phyloP scores from a whole-genome alignment of 805 yeast genomes.

The Metschnikowia kofuensis region DNA sequence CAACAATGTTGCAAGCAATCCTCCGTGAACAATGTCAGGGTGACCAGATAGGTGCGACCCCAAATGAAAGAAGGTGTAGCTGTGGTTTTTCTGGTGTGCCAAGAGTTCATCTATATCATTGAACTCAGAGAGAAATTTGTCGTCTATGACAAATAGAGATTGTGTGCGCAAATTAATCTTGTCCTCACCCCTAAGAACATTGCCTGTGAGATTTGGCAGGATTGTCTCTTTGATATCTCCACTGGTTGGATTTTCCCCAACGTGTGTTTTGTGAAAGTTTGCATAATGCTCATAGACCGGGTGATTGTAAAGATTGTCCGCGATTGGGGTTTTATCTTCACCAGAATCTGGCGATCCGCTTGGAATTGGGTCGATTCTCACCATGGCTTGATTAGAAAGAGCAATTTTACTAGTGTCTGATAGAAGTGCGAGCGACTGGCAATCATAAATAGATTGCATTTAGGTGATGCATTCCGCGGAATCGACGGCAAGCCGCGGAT shows the following conservation, averaged over 20 bases:
- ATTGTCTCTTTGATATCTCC: constrained; percentile 25
- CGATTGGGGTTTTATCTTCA: neutral
- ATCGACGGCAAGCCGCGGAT: neutral
- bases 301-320: constrained; percentile 10
- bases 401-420: neutral
- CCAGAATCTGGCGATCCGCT: neutral
- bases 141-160: constrained; percentile 34
- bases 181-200: constrained; percentile 31
- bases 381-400: neutral
- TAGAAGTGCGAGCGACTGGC: neutral
- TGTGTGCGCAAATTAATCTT: constrained; percentile 34
- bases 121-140: constrained; percentile 23
- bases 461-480: neutral
- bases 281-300: constrained; percentile 15
- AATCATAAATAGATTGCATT: too few relatives aligned
- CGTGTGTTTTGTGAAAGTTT: constrained; percentile 11
- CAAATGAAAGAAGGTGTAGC: constrained; percentile 38
- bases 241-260: constrained; percentile 12
- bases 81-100: constrained; percentile 24
- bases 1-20: constrained; percentile 40
- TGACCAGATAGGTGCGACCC: constrained; percentile 40
- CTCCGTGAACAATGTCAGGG: constrained; percentile 42
- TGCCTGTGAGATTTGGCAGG: constrained; percentile 36
- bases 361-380: neutral
- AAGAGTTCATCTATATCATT: constrained; percentile 20